Conservation (phyloP, 139 green algal species). For the Coccomyxa sp. region DNA sequence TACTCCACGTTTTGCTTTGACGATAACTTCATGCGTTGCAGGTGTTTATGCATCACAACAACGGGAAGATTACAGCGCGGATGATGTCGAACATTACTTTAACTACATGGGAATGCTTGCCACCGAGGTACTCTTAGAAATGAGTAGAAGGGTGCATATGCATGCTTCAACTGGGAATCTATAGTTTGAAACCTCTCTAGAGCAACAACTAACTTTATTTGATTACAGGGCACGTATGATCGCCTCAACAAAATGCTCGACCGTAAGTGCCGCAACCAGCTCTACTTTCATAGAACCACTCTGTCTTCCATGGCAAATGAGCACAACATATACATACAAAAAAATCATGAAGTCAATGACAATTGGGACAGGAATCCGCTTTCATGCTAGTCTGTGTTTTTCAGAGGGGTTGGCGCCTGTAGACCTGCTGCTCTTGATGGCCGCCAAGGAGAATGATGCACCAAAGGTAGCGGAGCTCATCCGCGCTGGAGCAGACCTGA, state of each 20-base stretch:
- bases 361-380: no score
- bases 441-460: conserved; percentile 77
- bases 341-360: no score
- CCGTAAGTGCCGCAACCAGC: conserved; percentile 15
- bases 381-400: neutral
- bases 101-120: conserved; percentile 98
- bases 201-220: no score
- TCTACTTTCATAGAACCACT: no score
- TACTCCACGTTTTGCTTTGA: neutral
- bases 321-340: no score
- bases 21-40: neutral
- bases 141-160: no score
- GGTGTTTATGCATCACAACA: neutral
- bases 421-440: conserved; percentile 91
- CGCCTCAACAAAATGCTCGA: conserved; percentile 70
- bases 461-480: conserved; percentile 94
- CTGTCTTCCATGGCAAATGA: no score
- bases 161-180: no score
- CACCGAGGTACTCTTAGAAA: conserved; percentile 33
- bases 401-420: conserved; percentile 65
- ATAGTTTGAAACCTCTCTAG: no score
- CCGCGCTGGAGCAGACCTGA: conserved; percentile 52
- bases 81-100: conserved; percentile 94
- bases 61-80: conserved; percentile 61
- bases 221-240: conserved; percentile 79